Conservation (phyloP, 768 basidiomycete species). For the Pisolithus marmoratus region DNA sequence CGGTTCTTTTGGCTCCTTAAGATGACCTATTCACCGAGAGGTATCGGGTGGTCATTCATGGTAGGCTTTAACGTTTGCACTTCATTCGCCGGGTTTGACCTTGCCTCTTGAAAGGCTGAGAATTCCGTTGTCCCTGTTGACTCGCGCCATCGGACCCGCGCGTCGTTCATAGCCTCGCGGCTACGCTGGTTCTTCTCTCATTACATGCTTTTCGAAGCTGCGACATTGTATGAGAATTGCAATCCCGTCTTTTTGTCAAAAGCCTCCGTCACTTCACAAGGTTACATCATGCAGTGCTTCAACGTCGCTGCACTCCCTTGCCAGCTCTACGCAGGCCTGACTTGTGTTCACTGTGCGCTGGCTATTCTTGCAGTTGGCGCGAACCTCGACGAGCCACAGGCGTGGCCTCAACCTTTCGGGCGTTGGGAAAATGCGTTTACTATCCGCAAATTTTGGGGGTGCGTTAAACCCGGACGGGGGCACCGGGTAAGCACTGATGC, state of each 20-base stretch:
- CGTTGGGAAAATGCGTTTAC: not conserved
- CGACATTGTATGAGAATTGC: not conserved
- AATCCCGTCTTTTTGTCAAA: not conserved
- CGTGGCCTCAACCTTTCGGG: not conserved
- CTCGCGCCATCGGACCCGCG: not conserved
- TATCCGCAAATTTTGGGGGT: not conserved
- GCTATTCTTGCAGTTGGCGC: not conserved
- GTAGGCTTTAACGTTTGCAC: not conserved
- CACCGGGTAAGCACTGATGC: not conserved
- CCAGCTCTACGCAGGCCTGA: not conserved
- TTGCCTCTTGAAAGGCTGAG: not conserved
- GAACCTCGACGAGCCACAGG: not conserved
- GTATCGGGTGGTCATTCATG: slow-evolving; percentile 3
- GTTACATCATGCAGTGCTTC: not conserved
- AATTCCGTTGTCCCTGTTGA: not conserved
- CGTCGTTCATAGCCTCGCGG: not conserved
- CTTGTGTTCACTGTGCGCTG: not conserved
- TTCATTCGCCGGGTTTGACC: not conserved
- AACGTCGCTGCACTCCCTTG: not conserved
- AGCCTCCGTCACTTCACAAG: not conserved
- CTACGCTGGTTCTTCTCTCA: not conserved
- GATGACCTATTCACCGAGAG: not conserved
- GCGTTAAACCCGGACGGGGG: not conserved
- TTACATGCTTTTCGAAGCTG: not conserved
- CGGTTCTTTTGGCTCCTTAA: not conserved